Conservation (phyloP, 1,139 yeast species). For the Saccharomyces pastorianus region DNA sequence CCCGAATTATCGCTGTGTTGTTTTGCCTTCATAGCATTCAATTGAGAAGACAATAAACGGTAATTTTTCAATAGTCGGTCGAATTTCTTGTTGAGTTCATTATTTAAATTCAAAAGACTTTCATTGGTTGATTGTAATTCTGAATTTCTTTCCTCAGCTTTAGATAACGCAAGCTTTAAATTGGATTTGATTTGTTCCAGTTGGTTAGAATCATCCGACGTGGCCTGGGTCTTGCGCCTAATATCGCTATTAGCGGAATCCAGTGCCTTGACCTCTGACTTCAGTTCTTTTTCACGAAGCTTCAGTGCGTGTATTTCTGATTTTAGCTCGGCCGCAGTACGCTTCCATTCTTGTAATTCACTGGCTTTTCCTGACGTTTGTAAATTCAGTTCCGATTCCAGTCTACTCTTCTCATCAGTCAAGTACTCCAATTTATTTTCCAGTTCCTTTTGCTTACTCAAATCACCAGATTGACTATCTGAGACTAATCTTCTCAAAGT, state of each 20-base stretch:
- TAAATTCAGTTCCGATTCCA: conserved; percentile 47
- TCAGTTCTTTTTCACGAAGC: conserved; percentile 35
- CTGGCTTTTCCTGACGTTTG: conserved; percentile 40
- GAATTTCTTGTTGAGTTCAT: conserved; percentile 57
- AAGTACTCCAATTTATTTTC: conserved; percentile 37
- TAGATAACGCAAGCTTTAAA: conserved; percentile 46
- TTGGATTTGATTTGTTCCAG: conserved; percentile 34
- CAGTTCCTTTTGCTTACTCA: conserved; percentile 40
- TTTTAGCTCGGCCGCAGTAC: conserved; percentile 28
- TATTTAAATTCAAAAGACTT: conserved; percentile 54
- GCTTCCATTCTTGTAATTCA: conserved; percentile 29
- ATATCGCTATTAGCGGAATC: conserved; percentile 19
- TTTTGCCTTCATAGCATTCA: conserved; percentile 35
- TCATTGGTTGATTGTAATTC: conserved; percentile 53
- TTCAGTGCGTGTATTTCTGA: conserved; percentile 24
- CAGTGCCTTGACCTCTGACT: conserved; percentile 25
- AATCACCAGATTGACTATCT: conserved; percentile 59
- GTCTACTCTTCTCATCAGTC: conserved; percentile 51
- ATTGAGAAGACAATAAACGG: conserved; percentile 50
- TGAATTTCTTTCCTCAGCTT: conserved; percentile 42
- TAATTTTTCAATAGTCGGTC: conserved; percentile 62
- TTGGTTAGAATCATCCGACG: conserved; percentile 23
- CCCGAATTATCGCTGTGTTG: conserved; percentile 21
- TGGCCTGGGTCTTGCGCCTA: conserved; percentile 23
- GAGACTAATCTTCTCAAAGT: conserved; percentile 60